phyloP scores from a whole-genome alignment of 495 filamentous ascomycete species.

The Geopyxis carbonaria region DNA sequence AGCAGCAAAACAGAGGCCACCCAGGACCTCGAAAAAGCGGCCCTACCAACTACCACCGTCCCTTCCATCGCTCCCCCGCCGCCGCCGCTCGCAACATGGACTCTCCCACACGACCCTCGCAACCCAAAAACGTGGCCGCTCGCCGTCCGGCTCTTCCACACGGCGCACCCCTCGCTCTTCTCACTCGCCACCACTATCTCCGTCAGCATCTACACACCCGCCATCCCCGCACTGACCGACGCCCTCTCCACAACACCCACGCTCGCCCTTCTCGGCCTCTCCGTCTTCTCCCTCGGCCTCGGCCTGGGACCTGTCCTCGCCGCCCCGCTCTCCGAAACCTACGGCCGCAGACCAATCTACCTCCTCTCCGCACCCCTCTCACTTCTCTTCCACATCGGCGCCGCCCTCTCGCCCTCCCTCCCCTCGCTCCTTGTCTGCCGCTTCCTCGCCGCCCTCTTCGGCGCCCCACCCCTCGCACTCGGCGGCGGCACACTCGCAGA shows the following conservation, averaged over 20 bases:
- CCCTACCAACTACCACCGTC: too few relatives aligned
- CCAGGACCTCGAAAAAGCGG: too few relatives aligned
- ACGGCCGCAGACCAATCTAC: conserved; percentile 38
- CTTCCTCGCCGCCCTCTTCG: conserved; percentile 38
- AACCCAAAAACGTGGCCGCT: too few relatives aligned
- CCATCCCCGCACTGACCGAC: too few relatives aligned
- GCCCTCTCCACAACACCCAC: conserved; percentile 37
- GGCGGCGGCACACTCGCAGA: conserved; percentile 42
- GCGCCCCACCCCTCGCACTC: conserved; percentile 34
- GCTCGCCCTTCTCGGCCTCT: conserved; percentile 41
- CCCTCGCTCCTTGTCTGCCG: conserved; percentile 36
- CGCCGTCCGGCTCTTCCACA: too few relatives aligned
- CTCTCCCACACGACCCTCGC: too few relatives aligned
- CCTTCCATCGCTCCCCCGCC: too few relatives aligned
- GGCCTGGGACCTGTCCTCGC: conserved; percentile 32
- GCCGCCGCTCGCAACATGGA: too few relatives aligned
- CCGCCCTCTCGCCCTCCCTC: conserved; percentile 29
- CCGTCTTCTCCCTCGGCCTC: conserved; percentile 38
- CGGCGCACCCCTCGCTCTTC: too few relatives aligned
- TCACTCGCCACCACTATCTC: too few relatives aligned
- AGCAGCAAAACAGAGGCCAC: too few relatives aligned
- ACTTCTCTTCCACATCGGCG: conserved; percentile 32
- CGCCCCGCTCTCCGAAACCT: conserved; percentile 37
- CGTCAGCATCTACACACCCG: too few relatives aligned
- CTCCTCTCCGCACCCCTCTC: conserved; percentile 36